Evolutionary conservation across 2,329 filamentous ascomycete genomes (phyloP), one percentile per base, ranked within the genome.

Genomic region (Daldinia eschscholtzii): DNA sequence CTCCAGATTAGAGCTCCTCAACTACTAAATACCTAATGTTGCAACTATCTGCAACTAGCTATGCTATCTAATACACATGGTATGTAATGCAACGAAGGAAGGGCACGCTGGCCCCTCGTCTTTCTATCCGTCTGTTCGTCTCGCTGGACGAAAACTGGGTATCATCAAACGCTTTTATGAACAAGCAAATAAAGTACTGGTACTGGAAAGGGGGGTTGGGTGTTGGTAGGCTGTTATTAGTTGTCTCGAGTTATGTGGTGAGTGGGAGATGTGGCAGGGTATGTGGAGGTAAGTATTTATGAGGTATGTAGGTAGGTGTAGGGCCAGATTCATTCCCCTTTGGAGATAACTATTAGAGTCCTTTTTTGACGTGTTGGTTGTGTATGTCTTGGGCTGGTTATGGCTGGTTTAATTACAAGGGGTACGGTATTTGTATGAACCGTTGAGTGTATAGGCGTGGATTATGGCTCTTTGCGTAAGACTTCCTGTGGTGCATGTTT

Each of bases 121-220:
- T 26, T 10, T 58, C 20, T 44, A 30, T 64, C 58, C 26, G 41
- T 60, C 61, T 42, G 35, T 64, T 64, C 57, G 39, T 59, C 68
- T 63, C 57, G 65, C 65, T 48, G 62, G 57, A 30, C 58, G 39
- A 46, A 68, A 68, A 13, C 62, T 70, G 68, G 68, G 68, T 70
- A 70, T 70, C 68, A 70, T 70, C 56, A 70, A 70, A 68, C 57
- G 50, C 58, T 58, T 63, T 65, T 65, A 28, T 56, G 35, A 65
- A 65, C 33, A 46, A 65, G 56, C 58, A 59, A 64, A 52, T 57
- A 26, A 30, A 58, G 39, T 39, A 28, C 37, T 39, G 37, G 39
- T 39, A 28, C 37, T 39, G 37, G 18, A 20, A 30, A 57, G 35
- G 35, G 20, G 20, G 6, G 35, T 10, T 39, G 12, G 33, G 6